These are phyloP conservation scores for Thelonectria blattea DNA, from an alignment of 2,329 filamentous ascomycete species.

Conservation along the genomic window DNA sequence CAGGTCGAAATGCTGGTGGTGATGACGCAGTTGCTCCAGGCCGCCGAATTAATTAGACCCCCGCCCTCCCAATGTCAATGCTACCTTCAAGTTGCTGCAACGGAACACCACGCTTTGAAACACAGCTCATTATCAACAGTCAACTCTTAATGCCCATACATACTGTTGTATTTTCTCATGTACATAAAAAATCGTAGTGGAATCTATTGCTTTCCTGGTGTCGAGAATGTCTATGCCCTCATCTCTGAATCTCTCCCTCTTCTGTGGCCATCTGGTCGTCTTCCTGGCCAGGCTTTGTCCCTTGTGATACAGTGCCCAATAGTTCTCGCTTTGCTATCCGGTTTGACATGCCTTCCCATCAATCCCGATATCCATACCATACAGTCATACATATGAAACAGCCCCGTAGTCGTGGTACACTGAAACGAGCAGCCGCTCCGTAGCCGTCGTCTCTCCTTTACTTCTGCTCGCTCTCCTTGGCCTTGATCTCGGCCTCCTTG, in stretches of 20 bases:
- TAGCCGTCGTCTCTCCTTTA: constrained; percentile 9
- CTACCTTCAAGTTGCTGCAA: not conserved
- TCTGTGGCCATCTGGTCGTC: constrained; percentile 25
- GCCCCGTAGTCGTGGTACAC: constrained; percentile 36
- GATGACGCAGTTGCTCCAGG: constrained; percentile 24
- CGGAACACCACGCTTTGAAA: not conserved
- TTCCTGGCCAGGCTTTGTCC: constrained; percentile 18
- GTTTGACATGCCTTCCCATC: constrained; percentile 27
- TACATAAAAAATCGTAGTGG: constrained; percentile 33
- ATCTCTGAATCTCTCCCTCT: constrained; percentile 16
- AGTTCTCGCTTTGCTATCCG: constrained; percentile 16
- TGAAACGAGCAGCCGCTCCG: constrained; percentile 14
- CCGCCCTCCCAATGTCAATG: not conserved
- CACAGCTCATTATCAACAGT: not conserved
- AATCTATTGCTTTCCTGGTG: constrained; percentile 41
- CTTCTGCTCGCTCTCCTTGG: constrained; percentile 46
- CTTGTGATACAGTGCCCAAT: constrained; percentile 37
- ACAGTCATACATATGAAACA: constrained; percentile 43
- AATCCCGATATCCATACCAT: constrained; percentile 37
- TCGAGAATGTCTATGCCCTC: constrained; percentile 38
- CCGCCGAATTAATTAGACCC: constrained; percentile 16
- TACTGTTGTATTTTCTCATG: not conserved
- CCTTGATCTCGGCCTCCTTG: constrained; percentile 37
- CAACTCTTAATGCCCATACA: not conserved
- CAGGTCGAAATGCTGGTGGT: not conserved